phyloP scores from a whole-genome alignment of 1,139 yeast genomes.

The Taphrina betulina region DNA sequence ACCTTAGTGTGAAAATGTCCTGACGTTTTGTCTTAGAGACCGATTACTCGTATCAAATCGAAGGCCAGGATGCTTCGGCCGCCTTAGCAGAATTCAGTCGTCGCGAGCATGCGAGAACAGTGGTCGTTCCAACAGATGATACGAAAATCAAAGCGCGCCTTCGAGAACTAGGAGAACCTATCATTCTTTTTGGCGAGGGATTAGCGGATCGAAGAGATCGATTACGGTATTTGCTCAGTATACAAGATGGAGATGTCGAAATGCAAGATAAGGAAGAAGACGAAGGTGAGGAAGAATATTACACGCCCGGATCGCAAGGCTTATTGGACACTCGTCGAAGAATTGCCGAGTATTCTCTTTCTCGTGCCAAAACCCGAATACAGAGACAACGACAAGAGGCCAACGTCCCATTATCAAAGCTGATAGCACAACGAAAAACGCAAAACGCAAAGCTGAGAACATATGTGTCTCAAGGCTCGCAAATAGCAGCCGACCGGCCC shows the following conservation, averaged over 20 bases:
- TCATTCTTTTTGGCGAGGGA: conserved; percentile 61
- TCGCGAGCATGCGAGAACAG: conserved; percentile 36
- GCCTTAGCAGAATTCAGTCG: conserved; percentile 18
- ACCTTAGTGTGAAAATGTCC: background rate
- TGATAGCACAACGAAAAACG: conserved; percentile 33
- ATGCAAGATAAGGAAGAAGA: conserved; percentile 48
- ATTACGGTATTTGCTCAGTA: conserved; percentile 49
- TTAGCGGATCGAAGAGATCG: conserved; percentile 61
- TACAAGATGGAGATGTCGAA: conserved; percentile 38
- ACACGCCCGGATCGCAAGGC: conserved; percentile 71
- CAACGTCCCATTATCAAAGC: conserved; percentile 38
- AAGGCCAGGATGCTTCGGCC: conserved; percentile 21
- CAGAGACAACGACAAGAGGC: conserved; percentile 22
- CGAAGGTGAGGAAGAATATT: conserved; percentile 66
- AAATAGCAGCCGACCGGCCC: conserved; percentile 66
- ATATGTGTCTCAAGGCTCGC: conserved; percentile 63
- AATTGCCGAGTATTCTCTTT: conserved; percentile 56
- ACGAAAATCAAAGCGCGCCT: conserved; percentile 56
- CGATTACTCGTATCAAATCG: conserved; percentile 10
- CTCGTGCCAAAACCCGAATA: conserved; percentile 46
- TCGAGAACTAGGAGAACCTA: conserved; percentile 58
- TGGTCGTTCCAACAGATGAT: conserved; percentile 62
- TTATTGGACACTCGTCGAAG: conserved; percentile 55
- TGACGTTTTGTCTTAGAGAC: too few species aligned
- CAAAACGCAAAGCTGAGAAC: conserved; percentile 43